phyloP scores from a whole-genome alignment of 305 asterid species.

The Fraxinus sp. region DNA sequence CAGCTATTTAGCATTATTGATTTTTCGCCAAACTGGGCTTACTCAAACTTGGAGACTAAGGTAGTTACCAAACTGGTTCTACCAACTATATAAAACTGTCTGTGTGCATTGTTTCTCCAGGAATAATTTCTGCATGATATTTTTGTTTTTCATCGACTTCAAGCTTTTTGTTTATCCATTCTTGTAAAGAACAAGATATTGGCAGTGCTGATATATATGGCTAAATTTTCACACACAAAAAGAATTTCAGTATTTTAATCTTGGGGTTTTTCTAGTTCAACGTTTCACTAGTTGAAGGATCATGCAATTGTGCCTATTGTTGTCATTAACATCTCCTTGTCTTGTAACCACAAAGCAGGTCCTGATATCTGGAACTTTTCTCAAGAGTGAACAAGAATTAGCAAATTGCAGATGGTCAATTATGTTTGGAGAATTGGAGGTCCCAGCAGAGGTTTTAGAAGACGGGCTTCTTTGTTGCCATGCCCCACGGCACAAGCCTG shows the following conservation, averaged over 20 bases:
- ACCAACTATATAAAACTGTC: background rate
- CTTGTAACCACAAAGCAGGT: slow-evolving; percentile 50
- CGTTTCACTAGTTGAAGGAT: background rate
- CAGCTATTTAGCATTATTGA: slow-evolving; percentile 90
- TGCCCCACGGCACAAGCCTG: slow-evolving; percentile 74
- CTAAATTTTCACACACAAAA: background rate
- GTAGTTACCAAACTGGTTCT: slow-evolving; percentile 33
- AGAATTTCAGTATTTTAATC: slow-evolving; percentile 8
- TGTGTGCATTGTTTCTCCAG: background rate
- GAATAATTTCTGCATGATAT: background rate
- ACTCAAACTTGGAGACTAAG: slow-evolving; percentile 67
- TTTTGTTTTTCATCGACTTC: background rate
- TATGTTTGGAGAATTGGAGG: slow-evolving; percentile 95
- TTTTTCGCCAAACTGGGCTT: slow-evolving; percentile 79
- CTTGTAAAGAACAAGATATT: background rate
- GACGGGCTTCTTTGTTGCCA: slow-evolving; percentile 72
- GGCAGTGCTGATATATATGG: background rate
- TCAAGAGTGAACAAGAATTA: slow-evolving; percentile 53
- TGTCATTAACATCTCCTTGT: slow-evolving; percentile 13
- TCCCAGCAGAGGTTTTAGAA: slow-evolving; percentile 68
- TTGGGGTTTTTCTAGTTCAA: slow-evolving; percentile 11
- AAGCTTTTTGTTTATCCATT: background rate
- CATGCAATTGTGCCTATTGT: background rate
- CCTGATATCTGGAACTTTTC: slow-evolving; percentile 63
- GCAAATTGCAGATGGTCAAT: slow-evolving; percentile 67